Percentiles rank a stretch among this genome's conserved stretches.
These are phyloP conservation scores for Blastomyces parvus DNA, from an alignment of 2,329 filamentous ascomycete genomes.

Conservation along the genomic window DNA sequence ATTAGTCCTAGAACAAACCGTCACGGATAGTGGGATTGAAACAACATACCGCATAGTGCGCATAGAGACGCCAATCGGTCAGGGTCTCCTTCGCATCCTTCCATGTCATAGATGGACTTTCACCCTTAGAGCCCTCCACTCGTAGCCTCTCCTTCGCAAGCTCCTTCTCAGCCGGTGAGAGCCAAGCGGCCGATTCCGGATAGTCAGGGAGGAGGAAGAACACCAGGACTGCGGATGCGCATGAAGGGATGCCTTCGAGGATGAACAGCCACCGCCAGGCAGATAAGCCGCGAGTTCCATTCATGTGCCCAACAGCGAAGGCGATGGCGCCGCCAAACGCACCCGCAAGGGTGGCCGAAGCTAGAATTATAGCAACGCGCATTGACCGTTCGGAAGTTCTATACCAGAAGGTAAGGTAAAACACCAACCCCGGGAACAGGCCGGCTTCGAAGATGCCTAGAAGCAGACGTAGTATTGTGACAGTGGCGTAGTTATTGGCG, in stretches of 20 bases:
- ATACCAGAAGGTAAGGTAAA: conserved; percentile 47
- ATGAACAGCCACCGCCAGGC: conserved; percentile 43
- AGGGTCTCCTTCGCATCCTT: conserved; percentile 40
- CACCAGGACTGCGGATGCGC: conserved; percentile 31
- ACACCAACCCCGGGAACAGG: conserved; percentile 42
- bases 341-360: conserved; percentile 45
- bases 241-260: conserved; percentile 35
- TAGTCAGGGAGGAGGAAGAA: conserved; percentile 43
- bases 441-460: conserved; percentile 44
- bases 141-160: conserved; percentile 35
- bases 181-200: conserved; percentile 40
- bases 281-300: conserved; percentile 26
- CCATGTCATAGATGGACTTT: conserved; percentile 38
- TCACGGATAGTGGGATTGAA: background rate
- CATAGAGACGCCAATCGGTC: conserved; percentile 44
- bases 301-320: conserved; percentile 40
- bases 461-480: conserved; percentile 40
- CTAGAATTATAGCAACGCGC: conserved; percentile 48
- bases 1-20: conserved; percentile 9
- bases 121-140: conserved; percentile 33
- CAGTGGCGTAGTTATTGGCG: conserved; percentile 33
- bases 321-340: conserved; percentile 49
- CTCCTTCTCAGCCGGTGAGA: conserved; percentile 37
- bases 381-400: conserved; percentile 47
- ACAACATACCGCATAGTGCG: conserved; percentile 41